Percentiles rank a stretch among this genome's conserved stretches.
phyloP scores from a whole-genome alignment of 768 basidiomycete genomes.

The Naganishia randhawae region DNA sequence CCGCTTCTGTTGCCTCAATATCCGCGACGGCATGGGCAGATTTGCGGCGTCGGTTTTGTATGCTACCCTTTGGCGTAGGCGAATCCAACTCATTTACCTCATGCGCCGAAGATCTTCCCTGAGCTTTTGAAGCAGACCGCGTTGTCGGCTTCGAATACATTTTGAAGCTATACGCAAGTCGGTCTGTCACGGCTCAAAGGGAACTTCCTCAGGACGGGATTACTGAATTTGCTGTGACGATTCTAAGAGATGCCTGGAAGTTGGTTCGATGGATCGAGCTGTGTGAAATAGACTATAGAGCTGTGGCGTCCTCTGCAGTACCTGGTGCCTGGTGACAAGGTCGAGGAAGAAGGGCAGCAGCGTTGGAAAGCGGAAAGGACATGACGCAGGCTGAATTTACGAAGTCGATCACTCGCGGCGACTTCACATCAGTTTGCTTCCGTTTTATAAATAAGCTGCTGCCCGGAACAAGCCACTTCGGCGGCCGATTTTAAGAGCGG shows the following conservation, averaged over 20 bases:
- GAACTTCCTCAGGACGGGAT: too few relatives aligned
- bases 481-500: neutral
- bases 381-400: conserved; percentile 3
- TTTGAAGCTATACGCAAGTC: neutral
- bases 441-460: neutral
- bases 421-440: neutral
- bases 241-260: too few relatives aligned
- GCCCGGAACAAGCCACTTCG: neutral
- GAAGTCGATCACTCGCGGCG: neutral
- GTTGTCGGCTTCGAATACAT: conserved; percentile 13
- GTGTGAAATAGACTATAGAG: too few relatives aligned
- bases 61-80: conserved; percentile 8
- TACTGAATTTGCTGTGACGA: too few relatives aligned
- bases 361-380: neutral
- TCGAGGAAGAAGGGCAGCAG: neutral
- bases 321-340: too few relatives aligned
- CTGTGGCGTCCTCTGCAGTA: too few relatives aligned
- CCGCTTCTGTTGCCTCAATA: neutral
- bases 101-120: neutral
- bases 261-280: neutral
- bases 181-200: too few relatives aligned
- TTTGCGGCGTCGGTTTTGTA: conserved; percentile 1
- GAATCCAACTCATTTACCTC: neutral
- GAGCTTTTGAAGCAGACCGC: neutral
- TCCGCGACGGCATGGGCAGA: neutral